Conservation (phyloP, 495 filamentous ascomycete genomes). For the Achaetomiella virescens region DNA sequence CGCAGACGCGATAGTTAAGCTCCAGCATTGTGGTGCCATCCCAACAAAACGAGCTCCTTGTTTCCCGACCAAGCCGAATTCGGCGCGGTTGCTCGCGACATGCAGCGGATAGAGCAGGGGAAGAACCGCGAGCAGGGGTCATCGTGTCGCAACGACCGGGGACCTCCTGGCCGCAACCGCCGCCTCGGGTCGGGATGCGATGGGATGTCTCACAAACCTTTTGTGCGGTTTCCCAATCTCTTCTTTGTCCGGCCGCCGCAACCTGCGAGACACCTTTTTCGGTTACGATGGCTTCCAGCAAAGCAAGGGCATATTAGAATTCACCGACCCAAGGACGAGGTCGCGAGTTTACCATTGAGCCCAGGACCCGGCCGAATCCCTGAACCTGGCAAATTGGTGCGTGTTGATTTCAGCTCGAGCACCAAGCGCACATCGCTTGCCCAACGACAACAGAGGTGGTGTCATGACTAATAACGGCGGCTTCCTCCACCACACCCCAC, state of each 20-base stretch:
- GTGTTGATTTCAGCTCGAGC: not conserved
- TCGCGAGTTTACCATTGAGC: not conserved
- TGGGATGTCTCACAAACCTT: conserved; percentile 4
- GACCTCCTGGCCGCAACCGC: conserved; percentile 26
- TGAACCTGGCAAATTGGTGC: not conserved
- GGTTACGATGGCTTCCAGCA: not conserved
- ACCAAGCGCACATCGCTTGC: not conserved
- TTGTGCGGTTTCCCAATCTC: not conserved
- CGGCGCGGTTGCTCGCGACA: not conserved
- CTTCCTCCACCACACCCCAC: conserved; percentile 1
- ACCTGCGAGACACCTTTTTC: conserved; percentile 11
- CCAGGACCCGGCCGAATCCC: not conserved
- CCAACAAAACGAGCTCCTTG: not conserved
- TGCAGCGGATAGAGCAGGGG: conserved; percentile 13
- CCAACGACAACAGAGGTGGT: not conserved
- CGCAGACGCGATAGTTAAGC: not conserved
- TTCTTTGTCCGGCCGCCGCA: not conserved
- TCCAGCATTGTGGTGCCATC: not conserved
- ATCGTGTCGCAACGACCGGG: conserved; percentile 25
- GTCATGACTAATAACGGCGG: not conserved
- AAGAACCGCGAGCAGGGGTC: conserved; percentile 17
- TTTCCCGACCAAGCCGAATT: conserved; percentile 3
- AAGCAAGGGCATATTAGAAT: not conserved
- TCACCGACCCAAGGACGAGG: not conserved
- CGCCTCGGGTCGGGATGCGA: conserved; percentile 22